Base-by-base conservation (phyloP, 2,329 filamentous ascomycete genomes). In the Aspergillus sp. region DNA sequence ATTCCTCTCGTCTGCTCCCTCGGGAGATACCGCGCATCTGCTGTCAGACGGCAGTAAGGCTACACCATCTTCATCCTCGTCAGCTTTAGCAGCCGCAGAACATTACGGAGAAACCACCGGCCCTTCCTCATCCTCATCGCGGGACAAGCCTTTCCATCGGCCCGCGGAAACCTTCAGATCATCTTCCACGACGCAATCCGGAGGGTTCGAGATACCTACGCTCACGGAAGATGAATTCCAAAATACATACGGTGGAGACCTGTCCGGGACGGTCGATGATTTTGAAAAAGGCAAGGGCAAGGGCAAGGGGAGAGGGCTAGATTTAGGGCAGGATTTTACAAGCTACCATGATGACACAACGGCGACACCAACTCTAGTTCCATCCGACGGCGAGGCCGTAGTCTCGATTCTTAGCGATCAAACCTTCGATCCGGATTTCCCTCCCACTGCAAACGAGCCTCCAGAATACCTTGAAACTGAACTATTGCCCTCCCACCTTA, bases 371-470 rank as follows among this genome's bases (percentile, higher is more conserved):
- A 55, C 60, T n/a, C 30, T 26, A 44, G 20, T 57, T 38, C 39
- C 53, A 9, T 63, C 71, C 13, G 79, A 81, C 61, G 79, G 79
- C 24, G 62, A 68, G 36, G 78, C 70, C 4, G 77, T 81, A 5
- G 52, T 77, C 9, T 64, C 66, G n/a, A 66, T 81, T 24, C 71
- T 81, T 9, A 59, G 68, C 2, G 63, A 71, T 38, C 36, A 64
- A 17, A 65, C 64, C 26, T 76, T 76, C 51, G 67, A 72, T 59
- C 70, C 64, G 17, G 59, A 68, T 11, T 63, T 69, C 34, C 63
- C 64, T 11, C 44, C 55, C 17, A 42, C 50, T 9, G 61, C 64
- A 15, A 61, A 72, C 41, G 66, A 69, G 24, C 64, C 65, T 9
- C 60, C 67, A 47, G 71, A 56, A n/a, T 52, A 41, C 22, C 50